phyloP scores from a whole-genome alignment of 73 alveolate genomes.

The Blepharisma japonicum region DNA sequence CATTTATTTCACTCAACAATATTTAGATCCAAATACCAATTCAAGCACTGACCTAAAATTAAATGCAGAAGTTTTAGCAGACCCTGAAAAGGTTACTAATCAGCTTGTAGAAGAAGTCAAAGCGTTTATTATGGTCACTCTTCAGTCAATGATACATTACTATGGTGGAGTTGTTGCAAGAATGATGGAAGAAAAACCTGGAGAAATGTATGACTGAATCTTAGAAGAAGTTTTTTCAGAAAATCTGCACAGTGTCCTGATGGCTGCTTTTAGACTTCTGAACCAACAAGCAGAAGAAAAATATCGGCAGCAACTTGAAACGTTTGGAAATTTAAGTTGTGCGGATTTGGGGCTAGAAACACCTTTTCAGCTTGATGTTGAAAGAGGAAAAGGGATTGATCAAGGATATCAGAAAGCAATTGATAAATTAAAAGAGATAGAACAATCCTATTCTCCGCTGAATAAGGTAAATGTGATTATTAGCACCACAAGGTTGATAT shows the following conservation, averaged over 20 bases:
- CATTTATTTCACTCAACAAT: background rate
- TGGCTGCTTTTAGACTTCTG: background rate
- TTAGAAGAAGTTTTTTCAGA: conserved; percentile 20
- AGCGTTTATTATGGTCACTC: conserved; percentile 14
- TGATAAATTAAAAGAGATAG: background rate
- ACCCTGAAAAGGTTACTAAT: background rate
- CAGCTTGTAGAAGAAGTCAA: conserved; percentile 8
- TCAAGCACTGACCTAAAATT: background rate
- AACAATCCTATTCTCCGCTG: background rate
- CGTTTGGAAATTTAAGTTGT: background rate
- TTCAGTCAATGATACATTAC: conserved; percentile 25
- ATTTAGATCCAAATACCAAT: background rate
- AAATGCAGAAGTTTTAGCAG: background rate
- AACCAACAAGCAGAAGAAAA: background rate
- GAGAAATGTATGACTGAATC: conserved; percentile 27
- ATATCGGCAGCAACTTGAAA: background rate
- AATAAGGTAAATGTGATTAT: background rate
- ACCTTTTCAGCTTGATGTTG: background rate
- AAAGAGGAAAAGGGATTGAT: too few species aligned
- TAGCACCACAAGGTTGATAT: conserved; percentile 2
- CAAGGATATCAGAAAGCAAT: conserved; percentile 20
- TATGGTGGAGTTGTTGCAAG: conserved; percentile 27
- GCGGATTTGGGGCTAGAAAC: conserved; percentile 14
- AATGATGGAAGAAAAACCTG: conserved; percentile 29
- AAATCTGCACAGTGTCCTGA: background rate